Evolutionary conservation across 139 green algal species (phyloP), one percentile per base, ranked within the genome.

Genomic region (Closterium sp.): DNA sequence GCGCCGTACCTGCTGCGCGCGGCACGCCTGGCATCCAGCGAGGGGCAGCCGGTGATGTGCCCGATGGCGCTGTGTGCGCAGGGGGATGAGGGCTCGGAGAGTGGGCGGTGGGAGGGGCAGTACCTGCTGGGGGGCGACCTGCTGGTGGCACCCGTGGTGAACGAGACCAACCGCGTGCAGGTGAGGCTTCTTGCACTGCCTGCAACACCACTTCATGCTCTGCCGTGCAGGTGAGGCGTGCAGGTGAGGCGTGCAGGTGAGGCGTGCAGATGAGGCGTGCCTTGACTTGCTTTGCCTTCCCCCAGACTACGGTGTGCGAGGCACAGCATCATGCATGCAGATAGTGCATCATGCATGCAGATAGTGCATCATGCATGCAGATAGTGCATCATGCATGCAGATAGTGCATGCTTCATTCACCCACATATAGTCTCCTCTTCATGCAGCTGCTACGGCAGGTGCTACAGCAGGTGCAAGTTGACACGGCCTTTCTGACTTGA

Each of bases 11-110:
- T 93, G 27, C 27, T 91, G 31, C 17, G 19, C 29, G 11, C 28
- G 4, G 62, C 88, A 13, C 38, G 31, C 88, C 17, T 34, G 5
- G 88, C 88, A n/a, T 31, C 70, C n/a, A 70, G 7, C n/a, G 2
- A 10, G 29, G 90, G 85, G 2, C 9, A 11, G 5, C 85, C 90
- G 27, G 29, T 93, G 28, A 91, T 93, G 11, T 91, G 85, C 85
- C 85, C 90, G 28, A 93, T 93, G 90, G 90, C 28, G 10, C 84
- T 93, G 10, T 90, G 85, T 5, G 91, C 90, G 28, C 62, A 93
- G 28, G 90, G 19, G 13, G 90, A 93, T 22, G 22, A 13, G 85
- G 29, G 10, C 10, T 2, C 85, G 19, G 29, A 31, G 85, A 19
- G 11, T 19, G 28, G 85, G 29, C 85, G 29, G 85, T 88, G 85